phyloP scores from a whole-genome alignment of 2,329 filamentous ascomycete genomes.

The Fusarium sp. region DNA sequence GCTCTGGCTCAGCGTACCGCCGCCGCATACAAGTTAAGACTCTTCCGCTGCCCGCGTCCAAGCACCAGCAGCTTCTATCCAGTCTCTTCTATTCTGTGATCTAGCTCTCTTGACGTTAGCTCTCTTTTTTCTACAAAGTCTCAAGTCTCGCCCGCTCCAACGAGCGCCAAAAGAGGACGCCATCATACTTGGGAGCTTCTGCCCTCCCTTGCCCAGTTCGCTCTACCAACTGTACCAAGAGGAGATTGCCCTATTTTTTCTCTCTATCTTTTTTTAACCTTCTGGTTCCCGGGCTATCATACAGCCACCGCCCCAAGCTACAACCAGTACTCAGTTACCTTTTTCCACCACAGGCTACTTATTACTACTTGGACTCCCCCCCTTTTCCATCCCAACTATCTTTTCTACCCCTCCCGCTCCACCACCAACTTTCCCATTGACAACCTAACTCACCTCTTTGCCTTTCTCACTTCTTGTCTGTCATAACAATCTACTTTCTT shows the following conservation, averaged over 20 bases:
- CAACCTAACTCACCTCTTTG: constrained; percentile 40
- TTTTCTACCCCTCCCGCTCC: constrained; percentile 42
- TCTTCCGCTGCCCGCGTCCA: constrained; percentile 24
- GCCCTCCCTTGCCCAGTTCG: constrained; percentile 25
- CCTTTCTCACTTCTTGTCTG: constrained; percentile 30
- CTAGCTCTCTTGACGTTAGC: constrained; percentile 38
- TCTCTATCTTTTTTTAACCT: constrained; percentile 31
- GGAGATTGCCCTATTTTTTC: constrained; percentile 36
- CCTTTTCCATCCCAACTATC: constrained; percentile 34
- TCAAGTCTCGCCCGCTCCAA: constrained; percentile 35
- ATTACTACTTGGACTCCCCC: constrained; percentile 44
- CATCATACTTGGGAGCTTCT: constrained; percentile 30
- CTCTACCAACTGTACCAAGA: background rate
- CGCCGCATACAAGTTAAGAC: constrained; percentile 31
- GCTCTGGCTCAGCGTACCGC: constrained; percentile 10
- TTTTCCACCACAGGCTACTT: constrained; percentile 19
- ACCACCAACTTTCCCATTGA: constrained; percentile 40
- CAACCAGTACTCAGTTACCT: background rate
- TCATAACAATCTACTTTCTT: constrained; percentile 26
- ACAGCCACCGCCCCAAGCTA: constrained; percentile 9
- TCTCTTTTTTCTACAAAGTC: constrained; percentile 26
- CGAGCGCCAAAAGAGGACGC: constrained; percentile 26
- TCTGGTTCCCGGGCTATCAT: constrained; percentile 13
- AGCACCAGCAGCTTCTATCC: constrained; percentile 2
- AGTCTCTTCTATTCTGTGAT: constrained; percentile 17